Evolutionary conservation across 2,329 filamentous ascomycete genomes (phyloP).

Genomic region (Paraconiothyrium brasiliense): DNA sequence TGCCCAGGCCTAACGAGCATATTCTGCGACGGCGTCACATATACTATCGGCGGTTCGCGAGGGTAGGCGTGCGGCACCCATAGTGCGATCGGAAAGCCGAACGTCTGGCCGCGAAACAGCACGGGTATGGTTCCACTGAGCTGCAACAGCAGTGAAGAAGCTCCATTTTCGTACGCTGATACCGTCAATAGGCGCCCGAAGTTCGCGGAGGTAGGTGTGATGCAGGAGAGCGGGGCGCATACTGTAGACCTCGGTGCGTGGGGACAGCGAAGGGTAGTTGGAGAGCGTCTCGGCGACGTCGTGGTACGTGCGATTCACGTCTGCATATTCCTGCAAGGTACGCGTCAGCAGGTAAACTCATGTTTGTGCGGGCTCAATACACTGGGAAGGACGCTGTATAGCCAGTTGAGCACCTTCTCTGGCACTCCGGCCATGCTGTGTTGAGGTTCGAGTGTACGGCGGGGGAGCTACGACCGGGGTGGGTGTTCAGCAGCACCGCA

Average conservation of each 20-base stretch:
- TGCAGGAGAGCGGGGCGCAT: conserved; percentile 47
- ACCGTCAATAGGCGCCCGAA: conserved; percentile 29
- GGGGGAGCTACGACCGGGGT: conserved; percentile 37
- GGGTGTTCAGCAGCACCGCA: conserved; percentile 13
- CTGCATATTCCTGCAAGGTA: conserved; percentile 79
- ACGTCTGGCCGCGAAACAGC: conserved; percentile 84
- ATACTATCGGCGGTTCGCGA: conserved; percentile 82
- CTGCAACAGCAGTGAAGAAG: conserved; percentile 84
- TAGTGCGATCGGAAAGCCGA: conserved; percentile 89
- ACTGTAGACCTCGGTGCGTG: conserved; percentile 96
- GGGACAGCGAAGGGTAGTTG: conserved; percentile 80
- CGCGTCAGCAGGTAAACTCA: conserved; percentile 11
- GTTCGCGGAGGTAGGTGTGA: not conserved
- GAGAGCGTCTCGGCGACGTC: conserved; percentile 86
- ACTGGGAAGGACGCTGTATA: conserved; percentile 84
- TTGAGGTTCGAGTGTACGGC: conserved; percentile 29
- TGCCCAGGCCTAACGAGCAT: conserved; percentile 94
- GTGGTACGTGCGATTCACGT: conserved; percentile 91
- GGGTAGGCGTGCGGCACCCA: conserved; percentile 96
- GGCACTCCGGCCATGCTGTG: conserved; percentile 72
- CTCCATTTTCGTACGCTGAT: conserved; percentile 86
- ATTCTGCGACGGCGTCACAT: conserved; percentile 85
- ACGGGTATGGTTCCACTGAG: conserved; percentile 91
- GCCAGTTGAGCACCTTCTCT: conserved; percentile 92
- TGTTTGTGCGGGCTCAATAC: conserved; percentile 27